phyloP scores from a whole-genome alignment of 1,284 basidiomycete genomes.

The Trichosporon ovoides region DNA sequence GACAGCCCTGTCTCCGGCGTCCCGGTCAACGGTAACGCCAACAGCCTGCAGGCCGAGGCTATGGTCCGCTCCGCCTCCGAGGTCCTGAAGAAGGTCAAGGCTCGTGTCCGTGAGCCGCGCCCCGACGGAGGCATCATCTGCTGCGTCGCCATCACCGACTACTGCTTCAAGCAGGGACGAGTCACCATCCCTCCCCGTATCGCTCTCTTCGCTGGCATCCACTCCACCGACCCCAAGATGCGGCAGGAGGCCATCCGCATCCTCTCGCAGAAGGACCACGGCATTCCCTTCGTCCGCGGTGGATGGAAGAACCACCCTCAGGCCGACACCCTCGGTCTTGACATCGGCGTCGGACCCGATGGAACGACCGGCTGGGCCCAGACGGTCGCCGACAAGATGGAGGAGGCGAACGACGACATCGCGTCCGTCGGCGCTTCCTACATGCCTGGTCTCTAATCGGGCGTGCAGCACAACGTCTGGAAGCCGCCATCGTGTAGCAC shows the following conservation, averaged over 20 bases:
- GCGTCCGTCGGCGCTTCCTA: not conserved
- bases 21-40: constrained; percentile 4
- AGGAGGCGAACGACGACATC: constrained; percentile 2
- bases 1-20: constrained; percentile 14
- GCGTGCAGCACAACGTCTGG: not conserved
- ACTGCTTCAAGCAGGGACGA: constrained; percentile 69
- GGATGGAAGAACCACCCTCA: constrained; percentile 43
- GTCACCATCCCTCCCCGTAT: constrained; percentile 65
- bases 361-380: constrained; percentile 31
- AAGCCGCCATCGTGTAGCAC: no score
- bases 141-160: constrained; percentile 62
- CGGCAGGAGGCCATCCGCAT: constrained; percentile 27
- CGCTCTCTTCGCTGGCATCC: constrained; percentile 28
- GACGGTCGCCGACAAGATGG: constrained; percentile 7
- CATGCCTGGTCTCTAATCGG: not conserved
- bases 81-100: constrained; percentile 8
- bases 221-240: constrained; percentile 20
- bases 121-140: constrained; percentile 55
- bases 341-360: constrained; percentile 27
- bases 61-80: constrained; percentile 8
- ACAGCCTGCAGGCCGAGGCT: not conserved
- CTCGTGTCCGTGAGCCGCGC: constrained; percentile 27
- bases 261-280: constrained; percentile 33
- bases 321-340: constrained; percentile 28
- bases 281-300: constrained; percentile 34